These are phyloP conservation scores for Trichoderma gamsii DNA, from an alignment of 495 filamentous ascomycete species.

Conservation along the genomic window DNA sequence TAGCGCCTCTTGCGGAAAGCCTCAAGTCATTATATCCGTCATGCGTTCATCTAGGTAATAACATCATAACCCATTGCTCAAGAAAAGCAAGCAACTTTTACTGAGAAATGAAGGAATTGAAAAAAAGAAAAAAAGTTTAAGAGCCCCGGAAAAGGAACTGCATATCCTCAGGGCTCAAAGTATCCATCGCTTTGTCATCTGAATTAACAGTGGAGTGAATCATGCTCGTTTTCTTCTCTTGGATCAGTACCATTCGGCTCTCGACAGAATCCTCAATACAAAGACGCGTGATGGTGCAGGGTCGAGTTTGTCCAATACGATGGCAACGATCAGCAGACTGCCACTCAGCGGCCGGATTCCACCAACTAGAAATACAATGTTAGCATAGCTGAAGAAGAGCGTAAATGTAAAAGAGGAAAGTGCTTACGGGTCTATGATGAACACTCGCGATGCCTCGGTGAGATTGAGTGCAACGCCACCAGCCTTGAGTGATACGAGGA, in stretches of 20 bases:
- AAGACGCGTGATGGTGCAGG: conserved; percentile 87
- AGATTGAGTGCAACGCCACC: conserved; percentile 93
- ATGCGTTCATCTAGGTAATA: neutral
- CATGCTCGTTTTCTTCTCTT: conserved; percentile 96
- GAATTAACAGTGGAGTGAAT: conserved; percentile 93
- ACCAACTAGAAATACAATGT: conserved; percentile 55
- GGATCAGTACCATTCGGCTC: conserved; percentile 84
- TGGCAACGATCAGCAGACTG: conserved; percentile 94
- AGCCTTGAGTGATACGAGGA: conserved; percentile 90
- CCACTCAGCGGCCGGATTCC: conserved; percentile 98
- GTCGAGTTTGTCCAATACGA: conserved; percentile 88
- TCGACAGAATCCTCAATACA: conserved; percentile 96
- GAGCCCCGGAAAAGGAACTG: conserved; percentile 83
- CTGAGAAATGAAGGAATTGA: too few relatives aligned
- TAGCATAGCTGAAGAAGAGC: conserved; percentile 19
- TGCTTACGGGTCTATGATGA: conserved; percentile 88
- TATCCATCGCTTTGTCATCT: conserved; percentile 81
- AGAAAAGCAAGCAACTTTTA: neutral
- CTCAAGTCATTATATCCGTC: neutral
- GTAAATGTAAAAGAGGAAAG: conserved; percentile 17
- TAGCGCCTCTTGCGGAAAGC: too few relatives aligned
- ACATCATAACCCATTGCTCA: neutral
- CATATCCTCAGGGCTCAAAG: conserved; percentile 83
- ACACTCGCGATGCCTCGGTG: conserved; percentile 87
- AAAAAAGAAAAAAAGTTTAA: conserved; percentile 17